A percentile compares a stretch with the other conserved stretches of the same genome.
These are phyloP conservation scores for Gonapodya sp. DNA, from an alignment of 192 early-diverging fungal genomes.

Conservation along the genomic window DNA sequence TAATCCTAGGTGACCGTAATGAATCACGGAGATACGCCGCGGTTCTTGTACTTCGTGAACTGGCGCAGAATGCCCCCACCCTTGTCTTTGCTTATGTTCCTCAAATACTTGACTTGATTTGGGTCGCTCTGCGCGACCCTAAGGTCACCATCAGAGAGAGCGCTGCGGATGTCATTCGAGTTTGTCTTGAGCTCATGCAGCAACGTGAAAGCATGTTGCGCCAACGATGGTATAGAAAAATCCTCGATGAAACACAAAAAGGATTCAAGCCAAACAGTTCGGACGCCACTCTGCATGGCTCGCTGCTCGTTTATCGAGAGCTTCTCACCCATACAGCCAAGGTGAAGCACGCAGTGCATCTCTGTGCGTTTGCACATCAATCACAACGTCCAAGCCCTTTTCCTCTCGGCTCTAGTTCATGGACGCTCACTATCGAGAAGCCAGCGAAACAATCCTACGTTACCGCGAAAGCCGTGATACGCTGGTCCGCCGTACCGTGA, in stretches of 20 bases:
- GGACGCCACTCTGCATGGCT: conserved; percentile 72
- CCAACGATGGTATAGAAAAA: conserved; percentile 59
- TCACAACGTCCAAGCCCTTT: background rate
- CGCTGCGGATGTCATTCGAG: conserved; percentile 69
- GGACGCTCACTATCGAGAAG: conserved; percentile 62
- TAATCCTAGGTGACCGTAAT: conserved; percentile 62
- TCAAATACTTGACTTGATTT: conserved; percentile 75
- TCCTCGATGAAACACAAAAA: conserved; percentile 73
- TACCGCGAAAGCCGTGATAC: conserved; percentile 70
- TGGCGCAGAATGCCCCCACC: conserved; percentile 67
- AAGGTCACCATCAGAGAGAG: conserved; percentile 68
- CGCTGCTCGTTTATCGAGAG: conserved; percentile 69
- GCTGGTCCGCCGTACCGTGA: conserved; percentile 71
- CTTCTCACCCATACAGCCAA: conserved; percentile 69
- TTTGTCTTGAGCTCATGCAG: conserved; percentile 67
- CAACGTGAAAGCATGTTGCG: conserved; percentile 59
- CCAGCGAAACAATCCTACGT: conserved; percentile 64
- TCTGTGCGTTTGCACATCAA: background rate
- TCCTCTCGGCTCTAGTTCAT: conserved; percentile 54
- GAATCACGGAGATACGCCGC: conserved; percentile 71
- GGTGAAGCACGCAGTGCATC: conserved; percentile 31
- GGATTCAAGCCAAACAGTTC: conserved; percentile 57
- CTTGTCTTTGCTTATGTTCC: conserved; percentile 72
- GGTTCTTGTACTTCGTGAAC: conserved; percentile 64
- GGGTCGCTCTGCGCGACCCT: conserved; percentile 71